Percentiles rank a stretch among this genome's conserved stretches.
Evolutionary conservation across 108 stramenopile species (phyloP).

Genomic region (Nitzschia sp.): DNA sequence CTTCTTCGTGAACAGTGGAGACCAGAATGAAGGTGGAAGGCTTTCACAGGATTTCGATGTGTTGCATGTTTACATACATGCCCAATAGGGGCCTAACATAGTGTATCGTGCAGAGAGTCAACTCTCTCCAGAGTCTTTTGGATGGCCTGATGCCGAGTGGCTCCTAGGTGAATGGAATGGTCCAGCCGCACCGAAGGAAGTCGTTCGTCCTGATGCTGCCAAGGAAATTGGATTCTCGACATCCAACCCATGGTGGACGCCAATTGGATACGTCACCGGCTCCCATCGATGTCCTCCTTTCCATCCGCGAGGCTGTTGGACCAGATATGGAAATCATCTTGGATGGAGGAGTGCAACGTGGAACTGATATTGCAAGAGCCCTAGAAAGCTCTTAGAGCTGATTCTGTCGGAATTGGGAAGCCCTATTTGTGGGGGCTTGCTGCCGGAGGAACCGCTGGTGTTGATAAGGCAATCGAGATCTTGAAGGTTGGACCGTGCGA

Average conservation of each 20-base stretch:
- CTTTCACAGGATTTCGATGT: too few species aligned
- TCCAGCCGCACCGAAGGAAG: conserved; percentile 94
- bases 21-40: too few species aligned
- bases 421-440: conserved; percentile 96
- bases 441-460: conserved; percentile 84
- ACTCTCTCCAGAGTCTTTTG: conserved; percentile 89
- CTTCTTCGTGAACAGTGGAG: conserved; percentile 95
- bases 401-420: conserved; percentile 94
- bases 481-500: conserved; percentile 84
- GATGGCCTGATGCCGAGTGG: conserved; percentile 97
- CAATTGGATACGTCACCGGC: conserved; percentile 95
- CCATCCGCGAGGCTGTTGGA: conserved; percentile 90
- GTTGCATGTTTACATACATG: too few species aligned
- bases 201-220: conserved; percentile 95
- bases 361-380: conserved; percentile 96
- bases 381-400: conserved; percentile 93
- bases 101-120: too few species aligned
- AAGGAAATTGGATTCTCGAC: conserved; percentile 90
- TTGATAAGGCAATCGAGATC: conserved; percentile 86
- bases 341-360: conserved; percentile 97
- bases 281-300: conserved; percentile 93
- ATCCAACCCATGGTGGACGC: conserved; percentile 96
- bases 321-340: conserved; percentile 92
- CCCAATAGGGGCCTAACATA: too few species aligned
- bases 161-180: conserved; percentile 89